Base-by-base conservation (phyloP, 768 basidiomycete species). In the Epithele typhae region DNA sequence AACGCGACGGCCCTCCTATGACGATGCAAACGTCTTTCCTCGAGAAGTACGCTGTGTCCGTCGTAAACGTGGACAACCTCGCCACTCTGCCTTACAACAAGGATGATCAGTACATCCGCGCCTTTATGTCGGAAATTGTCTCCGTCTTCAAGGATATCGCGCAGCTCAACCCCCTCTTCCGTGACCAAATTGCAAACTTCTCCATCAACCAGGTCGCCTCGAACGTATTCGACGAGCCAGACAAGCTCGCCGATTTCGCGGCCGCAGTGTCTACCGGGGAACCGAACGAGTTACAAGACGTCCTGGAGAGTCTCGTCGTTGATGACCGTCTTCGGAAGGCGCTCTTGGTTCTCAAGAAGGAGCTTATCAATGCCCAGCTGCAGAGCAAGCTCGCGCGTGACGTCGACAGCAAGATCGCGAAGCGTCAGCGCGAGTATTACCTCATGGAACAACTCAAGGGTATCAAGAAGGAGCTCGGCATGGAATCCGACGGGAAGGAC, bases 61-160 rank as follows among this genome's bases (percentile, higher is more conserved):
- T 98, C 51, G 93, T 92, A 47, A 84, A 87, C 52, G 84, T 96
- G 25, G 81, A 83, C 22, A 97, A 97, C 61, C 77, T 96, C 39
- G 61, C 67, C 22, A 86, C 90, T 4, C 79, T 84, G 51, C 81
- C 91, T 0, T 94, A 86, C 72, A 82, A 85, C 71, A 91, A 94
- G 63, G 90, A 93, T 64, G 85, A 93, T 67, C 93, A 96, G 64
- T 87, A 94, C 64, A 85, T 95, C 56, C 87, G 92, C 22, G 95
- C 95, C 4, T 89, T 96, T 68, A 94, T 92, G 81, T 85, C 86
- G 35, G 95, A 98, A 68, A 92, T 98, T 49, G 87, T 98, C 54
- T 86, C 88, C 37, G 92, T 94, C 32, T 97, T 98, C 80, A 98
- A 98, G 73, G 94, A 97, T 61, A 96, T 98, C 49, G 94, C 94